Conservation (phyloP, 2,329 filamentous ascomycete genomes). For the Macroventuria anomochaeta region DNA sequence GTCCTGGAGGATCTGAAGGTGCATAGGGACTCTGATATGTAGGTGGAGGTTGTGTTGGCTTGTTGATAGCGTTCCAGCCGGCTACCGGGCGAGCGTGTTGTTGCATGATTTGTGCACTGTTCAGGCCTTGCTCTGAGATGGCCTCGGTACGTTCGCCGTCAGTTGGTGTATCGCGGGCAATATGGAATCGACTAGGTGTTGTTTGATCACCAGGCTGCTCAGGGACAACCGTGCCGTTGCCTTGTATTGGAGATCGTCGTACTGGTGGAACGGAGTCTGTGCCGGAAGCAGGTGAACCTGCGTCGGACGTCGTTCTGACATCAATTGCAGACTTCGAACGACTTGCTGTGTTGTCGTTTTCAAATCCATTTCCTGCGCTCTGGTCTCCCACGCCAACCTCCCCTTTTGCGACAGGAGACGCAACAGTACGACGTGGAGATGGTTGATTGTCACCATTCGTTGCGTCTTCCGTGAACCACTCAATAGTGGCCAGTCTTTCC, state of each 20-base stretch:
- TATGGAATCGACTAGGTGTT: background rate
- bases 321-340: too few species aligned
- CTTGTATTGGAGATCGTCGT: too few species aligned
- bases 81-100: background rate
- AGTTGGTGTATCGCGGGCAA: background rate
- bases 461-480: conserved; percentile 41
- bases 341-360: too few species aligned
- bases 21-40: conserved; percentile 32
- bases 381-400: background rate
- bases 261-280: background rate
- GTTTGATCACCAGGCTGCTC: background rate
- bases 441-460: background rate
- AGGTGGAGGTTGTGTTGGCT: background rate
- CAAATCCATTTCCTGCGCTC: background rate
- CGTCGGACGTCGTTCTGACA: background rate
- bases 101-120: background rate
- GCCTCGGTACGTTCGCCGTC: background rate
- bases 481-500: conserved; percentile 38
- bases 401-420: background rate
- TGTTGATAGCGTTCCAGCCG: conserved; percentile 31
- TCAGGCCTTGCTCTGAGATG: background rate
- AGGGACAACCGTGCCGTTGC: background rate
- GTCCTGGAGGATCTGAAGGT: background rate
- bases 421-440: background rate
- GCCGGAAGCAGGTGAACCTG: background rate